Base-by-base conservation (phyloP, 352 stramenopile genomes). In the Pythium brachiatum region DNA sequence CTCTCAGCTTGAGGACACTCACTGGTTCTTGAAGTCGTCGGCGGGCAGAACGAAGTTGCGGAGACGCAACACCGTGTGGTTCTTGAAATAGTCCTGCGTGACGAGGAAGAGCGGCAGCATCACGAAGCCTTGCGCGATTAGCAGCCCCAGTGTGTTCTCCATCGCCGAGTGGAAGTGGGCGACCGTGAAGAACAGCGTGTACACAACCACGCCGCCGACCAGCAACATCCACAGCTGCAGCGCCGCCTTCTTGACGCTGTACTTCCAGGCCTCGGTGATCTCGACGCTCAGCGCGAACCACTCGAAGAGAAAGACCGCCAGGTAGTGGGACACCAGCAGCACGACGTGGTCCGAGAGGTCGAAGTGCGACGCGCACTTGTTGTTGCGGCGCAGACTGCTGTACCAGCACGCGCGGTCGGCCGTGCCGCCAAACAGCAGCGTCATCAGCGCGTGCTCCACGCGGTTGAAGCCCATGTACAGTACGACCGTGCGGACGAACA, bases 341-440 rank as follows among this genome's bases (percentile, higher is more conserved):
- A 93, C 81, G 13, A 93, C 61, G 68, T 93, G 84, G 68, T 93
- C 84, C 52, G 84, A 89, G 65, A 88, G 81, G 69, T 93, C 84
- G 58, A 93, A 93, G 23, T 64, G 60, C 62, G 70, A 43, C 4
- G 74, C 66, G 46, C 84, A 93, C 31, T 65, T 65, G 34, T 81
- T 66, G 64, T 77, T 74, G 26, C 70, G 78, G 32, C 84, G 84
- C 53, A 89, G 59, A 13, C 69, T 58, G 15, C 70, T 70, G 61
- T 89, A 93, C 82, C 80, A 89, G 71, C 82, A 90, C 16, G 62
- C 68, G 3, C 32, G 25, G 43, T 75, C 31, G 3, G 57, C 27
- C 7, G 71, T 64, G 25, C 55, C 52, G 20, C 76, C 74, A 34
- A 72, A 69, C 18, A 90, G n/a, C 7, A 86, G 36, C 4, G 64